These are phyloP conservation scores for Mycosarcoma maydis DNA, from an alignment of 1,284 basidiomycete genomes.

Conservation along the genomic window DNA sequence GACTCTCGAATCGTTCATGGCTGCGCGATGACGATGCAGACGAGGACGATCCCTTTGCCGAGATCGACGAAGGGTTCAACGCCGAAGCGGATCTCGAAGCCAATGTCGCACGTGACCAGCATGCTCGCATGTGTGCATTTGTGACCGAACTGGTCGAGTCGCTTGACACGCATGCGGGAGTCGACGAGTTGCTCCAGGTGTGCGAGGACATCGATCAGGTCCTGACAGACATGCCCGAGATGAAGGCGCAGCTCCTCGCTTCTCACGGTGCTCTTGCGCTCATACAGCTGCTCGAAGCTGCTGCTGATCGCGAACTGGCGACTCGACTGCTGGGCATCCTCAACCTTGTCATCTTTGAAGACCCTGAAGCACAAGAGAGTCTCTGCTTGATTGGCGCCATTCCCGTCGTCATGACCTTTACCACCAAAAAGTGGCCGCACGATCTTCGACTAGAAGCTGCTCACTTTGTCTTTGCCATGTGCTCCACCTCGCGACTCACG, in stretches of 20 bases:
- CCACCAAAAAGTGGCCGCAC: constrained; percentile 90
- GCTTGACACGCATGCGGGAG: constrained; percentile 80
- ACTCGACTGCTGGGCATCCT: constrained; percentile 86
- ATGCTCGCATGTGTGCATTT: constrained; percentile 79
- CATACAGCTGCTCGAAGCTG: constrained; percentile 87
- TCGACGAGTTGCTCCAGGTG: constrained; percentile 80
- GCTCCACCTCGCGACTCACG: constrained; percentile 89
- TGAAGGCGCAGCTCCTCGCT: constrained; percentile 86
- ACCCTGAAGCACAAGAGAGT: constrained; percentile 88
- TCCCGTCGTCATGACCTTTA: constrained; percentile 74
- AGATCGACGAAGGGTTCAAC: constrained; percentile 56
- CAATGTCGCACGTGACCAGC: constrained; percentile 60
- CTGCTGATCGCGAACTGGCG: constrained; percentile 80
- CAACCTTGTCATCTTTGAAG: constrained; percentile 85
- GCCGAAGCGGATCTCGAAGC: constrained; percentile 59
- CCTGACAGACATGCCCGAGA: constrained; percentile 83
- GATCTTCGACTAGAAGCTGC: constrained; percentile 95
- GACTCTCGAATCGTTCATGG: constrained; percentile 57
- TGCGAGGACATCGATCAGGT: constrained; percentile 87
- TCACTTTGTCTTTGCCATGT: constrained; percentile 89
- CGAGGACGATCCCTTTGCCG: constrained; percentile 59
- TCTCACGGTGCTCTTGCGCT: constrained; percentile 94
- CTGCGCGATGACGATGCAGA: constrained; percentile 51
- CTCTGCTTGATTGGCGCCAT: constrained; percentile 84
- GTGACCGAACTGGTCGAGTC: constrained; percentile 87